Base-by-base conservation (phyloP, 2,329 filamentous ascomycete species). In the Venturia carpophila region DNA sequence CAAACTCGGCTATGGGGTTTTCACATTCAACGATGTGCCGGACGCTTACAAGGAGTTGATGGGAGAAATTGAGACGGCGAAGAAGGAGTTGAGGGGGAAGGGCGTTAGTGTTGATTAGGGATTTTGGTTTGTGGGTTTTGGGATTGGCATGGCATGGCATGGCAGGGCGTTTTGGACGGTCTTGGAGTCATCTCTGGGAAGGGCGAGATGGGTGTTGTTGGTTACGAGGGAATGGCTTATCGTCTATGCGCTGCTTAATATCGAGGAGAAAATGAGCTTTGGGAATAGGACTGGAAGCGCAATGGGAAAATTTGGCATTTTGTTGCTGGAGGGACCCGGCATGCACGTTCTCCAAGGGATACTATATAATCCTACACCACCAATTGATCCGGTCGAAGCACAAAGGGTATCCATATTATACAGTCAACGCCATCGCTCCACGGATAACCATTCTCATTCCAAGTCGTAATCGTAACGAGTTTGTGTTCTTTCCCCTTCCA, bases 1-100 rank as follows among this genome's bases (percentile, higher is more conserved):
- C 80, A 91, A 91, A 71, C 88, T 99, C 68, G 94, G 94, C 72
- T 89, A 87, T 80, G 94, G 94, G 69, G 90, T 99, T 71, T 83
- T 96, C 75, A 96, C 91, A 66, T 99, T 99, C 84, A 94, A 96
- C 81, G 92, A 97, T 77, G 91, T 95, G 61, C 92, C 93, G 64
- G 84, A 91, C 68, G 94, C 94, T 63, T 89, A 97, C 78, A 85
- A 87, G 75, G 92, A 97, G 79, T 80, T 99, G 71, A 91, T 94
- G 83, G 81, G 79, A 71, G 90, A 97, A 79, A 94, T 95, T 73
- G 83, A 91, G 68, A 70, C 87, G 76, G 91, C 91, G 68, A 88
- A 89, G 79, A 79, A 79, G 67, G 91, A 95, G 71, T 78, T 95
- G 75, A 84, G 84, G 73, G 81, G 81, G 66, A 84, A 88, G 75